Conservation (phyloP, 169 alveolate species). For the Cryptosporidium baileyi region DNA sequence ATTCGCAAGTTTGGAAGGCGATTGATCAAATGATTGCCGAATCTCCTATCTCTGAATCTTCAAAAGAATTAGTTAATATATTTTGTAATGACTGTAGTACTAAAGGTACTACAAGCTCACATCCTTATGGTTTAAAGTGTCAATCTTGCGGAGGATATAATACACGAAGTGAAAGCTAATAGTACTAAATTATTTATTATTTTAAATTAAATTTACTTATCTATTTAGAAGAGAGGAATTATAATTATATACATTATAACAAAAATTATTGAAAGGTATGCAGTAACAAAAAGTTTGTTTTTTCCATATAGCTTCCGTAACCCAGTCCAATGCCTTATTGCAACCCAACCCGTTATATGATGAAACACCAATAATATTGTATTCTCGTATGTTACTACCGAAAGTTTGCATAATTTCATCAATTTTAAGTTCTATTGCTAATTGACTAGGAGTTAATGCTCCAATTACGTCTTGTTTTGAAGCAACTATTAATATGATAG, state of each 20-base stretch:
- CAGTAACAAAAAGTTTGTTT: slow-evolving; percentile 28
- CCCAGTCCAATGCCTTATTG: slow-evolving; percentile 58
- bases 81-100: slow-evolving; percentile 67
- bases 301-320: slow-evolving; percentile 48
- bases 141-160: slow-evolving; percentile 66
- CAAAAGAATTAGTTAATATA: slow-evolving; percentile 45
- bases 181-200: too few relatives aligned
- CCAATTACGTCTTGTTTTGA: slow-evolving; percentile 40
- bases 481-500: slow-evolving; percentile 30
- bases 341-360: slow-evolving; percentile 60
- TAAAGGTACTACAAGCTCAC: slow-evolving; percentile 35
- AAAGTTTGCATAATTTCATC: not conserved
- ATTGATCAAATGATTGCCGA: slow-evolving; percentile 71
- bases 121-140: slow-evolving; percentile 69
- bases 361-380: slow-evolving; percentile 42
- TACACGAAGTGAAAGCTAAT: slow-evolving; percentile 55
- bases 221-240: not conserved
- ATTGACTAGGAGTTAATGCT: slow-evolving; percentile 15
- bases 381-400: not conserved
- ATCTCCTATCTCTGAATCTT: slow-evolving; percentile 53
- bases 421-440: slow-evolving; percentile 4
- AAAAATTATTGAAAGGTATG: slow-evolving; percentile 39
- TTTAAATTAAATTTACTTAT: not conserved
- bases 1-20: slow-evolving; percentile 61
- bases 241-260: slow-evolving; percentile 28